These are phyloP conservation scores for Vanrija sp. DNA, from an alignment of 1,284 basidiomycete genomes.

Conservation along the genomic window DNA sequence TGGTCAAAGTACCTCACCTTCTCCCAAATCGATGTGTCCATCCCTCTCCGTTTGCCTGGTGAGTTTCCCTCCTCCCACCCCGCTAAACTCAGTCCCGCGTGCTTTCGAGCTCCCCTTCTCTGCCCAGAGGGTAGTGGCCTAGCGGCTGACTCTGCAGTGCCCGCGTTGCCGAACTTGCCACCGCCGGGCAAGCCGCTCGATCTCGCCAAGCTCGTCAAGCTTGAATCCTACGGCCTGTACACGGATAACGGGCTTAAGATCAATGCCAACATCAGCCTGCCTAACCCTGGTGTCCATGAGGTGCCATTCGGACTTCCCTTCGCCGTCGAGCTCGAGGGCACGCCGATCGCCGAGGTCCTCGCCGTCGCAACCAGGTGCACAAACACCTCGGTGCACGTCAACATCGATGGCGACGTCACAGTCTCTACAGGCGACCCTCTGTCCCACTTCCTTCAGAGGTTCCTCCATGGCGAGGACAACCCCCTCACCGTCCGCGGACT, in stretches of 20 bases:
- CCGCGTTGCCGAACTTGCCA: slow-evolving; percentile 40
- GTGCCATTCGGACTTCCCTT: slow-evolving; percentile 43
- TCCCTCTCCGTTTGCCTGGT: slow-evolving; percentile 35
- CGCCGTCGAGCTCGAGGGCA: slow-evolving; percentile 29
- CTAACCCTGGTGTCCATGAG: slow-evolving; percentile 25
- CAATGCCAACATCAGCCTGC: slow-evolving; percentile 31
- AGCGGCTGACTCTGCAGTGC: slow-evolving; percentile 28
- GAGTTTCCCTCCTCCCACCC: slow-evolving; percentile 16
- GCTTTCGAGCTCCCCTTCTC: slow-evolving; percentile 3
- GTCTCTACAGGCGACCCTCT: slow-evolving; percentile 20
- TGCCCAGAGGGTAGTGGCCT: too few species aligned
- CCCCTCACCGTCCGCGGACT: slow-evolving; percentile 39
- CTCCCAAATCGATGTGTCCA: slow-evolving; percentile 17
- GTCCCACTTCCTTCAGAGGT: slow-evolving; percentile 38
- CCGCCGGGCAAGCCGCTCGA: slow-evolving; percentile 35
- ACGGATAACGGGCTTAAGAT: slow-evolving; percentile 24
- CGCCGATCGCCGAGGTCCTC: slow-evolving; percentile 38
- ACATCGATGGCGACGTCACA: slow-evolving; percentile 33
- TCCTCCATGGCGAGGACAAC: slow-evolving; percentile 36
- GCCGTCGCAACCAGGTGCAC: slow-evolving; percentile 9
- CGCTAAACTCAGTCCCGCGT: slow-evolving; percentile 2
- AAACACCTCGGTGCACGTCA: slow-evolving; percentile 21
- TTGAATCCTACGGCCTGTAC: slow-evolving; percentile 38
- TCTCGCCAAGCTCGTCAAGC: slow-evolving; percentile 35
- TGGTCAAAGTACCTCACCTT: slow-evolving; percentile 11